phyloP scores from a whole-genome alignment of 306 rosid genomes.

The Carpinus viminea region DNA sequence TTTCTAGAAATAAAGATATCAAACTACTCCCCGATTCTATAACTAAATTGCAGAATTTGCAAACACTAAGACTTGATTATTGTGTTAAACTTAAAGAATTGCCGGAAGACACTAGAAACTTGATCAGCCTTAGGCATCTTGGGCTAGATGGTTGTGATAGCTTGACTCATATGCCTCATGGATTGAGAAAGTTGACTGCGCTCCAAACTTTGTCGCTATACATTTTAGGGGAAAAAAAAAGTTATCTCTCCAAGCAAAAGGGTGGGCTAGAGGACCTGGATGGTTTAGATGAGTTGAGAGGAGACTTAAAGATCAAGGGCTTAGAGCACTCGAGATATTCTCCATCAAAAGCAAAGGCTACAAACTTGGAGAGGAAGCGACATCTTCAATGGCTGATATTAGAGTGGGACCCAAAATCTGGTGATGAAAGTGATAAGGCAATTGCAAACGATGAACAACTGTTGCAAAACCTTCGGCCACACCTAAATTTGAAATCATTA shows the following conservation, averaged over 20 bases:
- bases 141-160: not conserved
- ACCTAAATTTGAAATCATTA: too few relatives aligned
- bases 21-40: not conserved
- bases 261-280: slow-evolving; percentile 4
- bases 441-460: too few relatives aligned
- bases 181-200: not conserved
- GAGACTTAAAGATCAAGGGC: not conserved
- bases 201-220: not conserved
- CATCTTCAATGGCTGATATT: not conserved
- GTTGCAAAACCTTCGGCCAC: too few relatives aligned
- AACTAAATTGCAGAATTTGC: not conserved
- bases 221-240: not conserved
- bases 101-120: not conserved
- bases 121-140: slow-evolving; percentile 26
- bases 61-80: not conserved
- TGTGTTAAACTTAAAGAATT: slow-evolving; percentile 11
- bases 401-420: too few relatives aligned
- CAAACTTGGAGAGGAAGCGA: slow-evolving; percentile 2
- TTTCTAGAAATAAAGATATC: not conserved
- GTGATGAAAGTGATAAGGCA: too few relatives aligned
- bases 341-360: not conserved
- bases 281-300: slow-evolving; percentile 12
- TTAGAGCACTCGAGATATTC: not conserved
- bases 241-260: not conserved
- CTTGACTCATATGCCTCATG: not conserved